phyloP scores from a whole-genome alignment of 2,329 filamentous ascomycete species.

The Beauveria sp. region DNA sequence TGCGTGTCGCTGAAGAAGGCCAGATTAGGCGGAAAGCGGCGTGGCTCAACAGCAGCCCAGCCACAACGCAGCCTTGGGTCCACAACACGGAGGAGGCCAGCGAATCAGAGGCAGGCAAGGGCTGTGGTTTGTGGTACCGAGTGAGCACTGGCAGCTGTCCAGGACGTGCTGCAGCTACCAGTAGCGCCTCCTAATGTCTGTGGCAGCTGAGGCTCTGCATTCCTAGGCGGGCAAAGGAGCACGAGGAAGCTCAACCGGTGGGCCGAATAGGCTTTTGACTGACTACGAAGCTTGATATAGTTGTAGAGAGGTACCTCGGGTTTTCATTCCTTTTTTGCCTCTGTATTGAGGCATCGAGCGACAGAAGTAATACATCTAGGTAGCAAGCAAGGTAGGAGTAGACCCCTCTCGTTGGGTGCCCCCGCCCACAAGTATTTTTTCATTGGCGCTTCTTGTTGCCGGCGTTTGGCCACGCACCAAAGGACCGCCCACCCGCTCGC shows the following conservation, averaged over 20 bases:
- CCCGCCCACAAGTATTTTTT: slow-evolving; percentile 9
- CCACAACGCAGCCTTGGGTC: not conserved
- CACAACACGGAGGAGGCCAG: not conserved
- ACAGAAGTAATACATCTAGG: not conserved
- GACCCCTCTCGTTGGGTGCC: not conserved
- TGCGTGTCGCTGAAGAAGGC: not conserved
- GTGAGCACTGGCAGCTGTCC: not conserved
- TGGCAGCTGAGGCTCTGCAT: not conserved
- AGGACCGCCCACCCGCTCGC: not conserved
- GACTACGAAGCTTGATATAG: not conserved
- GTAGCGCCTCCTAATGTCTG: not conserved
- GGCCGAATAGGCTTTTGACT: not conserved
- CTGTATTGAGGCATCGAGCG: not conserved
- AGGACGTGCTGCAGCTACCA: not conserved
- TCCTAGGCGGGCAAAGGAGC: not conserved
- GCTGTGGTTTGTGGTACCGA: not conserved
- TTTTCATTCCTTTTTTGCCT: not conserved
- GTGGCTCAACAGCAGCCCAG: not conserved
- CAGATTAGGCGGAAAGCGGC: not conserved
- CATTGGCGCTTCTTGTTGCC: not conserved
- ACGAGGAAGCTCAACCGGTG: not conserved
- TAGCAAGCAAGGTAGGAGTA: not conserved
- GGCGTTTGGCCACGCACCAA: not conserved
- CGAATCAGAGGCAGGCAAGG: not conserved
- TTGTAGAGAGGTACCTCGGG: not conserved